Evolutionary conservation across 2,329 filamentous ascomycete genomes (phyloP), one percentile per base, ranked within the genome.

Genomic region (Ilyonectria mors-panacis): DNA sequence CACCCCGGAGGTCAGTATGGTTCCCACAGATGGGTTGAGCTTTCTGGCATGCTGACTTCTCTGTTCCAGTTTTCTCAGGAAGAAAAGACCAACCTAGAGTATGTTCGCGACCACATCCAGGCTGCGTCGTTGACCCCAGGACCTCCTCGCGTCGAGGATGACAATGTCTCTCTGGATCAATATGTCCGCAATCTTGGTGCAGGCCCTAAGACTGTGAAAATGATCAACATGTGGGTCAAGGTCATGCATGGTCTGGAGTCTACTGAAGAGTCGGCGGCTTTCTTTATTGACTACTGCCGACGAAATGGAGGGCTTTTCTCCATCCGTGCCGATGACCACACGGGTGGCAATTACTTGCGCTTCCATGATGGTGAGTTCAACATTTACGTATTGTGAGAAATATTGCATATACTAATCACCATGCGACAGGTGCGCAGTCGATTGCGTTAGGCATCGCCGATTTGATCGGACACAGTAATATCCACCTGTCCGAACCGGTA

Each of bases 201-300:
- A 0, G 42, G 70, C 0, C 72, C 76, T 2, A 80, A 76, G 59
- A 79, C 79, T 0, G 44, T 74, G 0, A 56, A 73, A 23, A 82
- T 81, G 77, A 70, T 80, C 19, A 82, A 80, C 13, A 61, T 81
- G 1, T 82, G 80, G 80, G 74, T 75, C 1, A 68, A 75, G 7
- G 80, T 78, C 3, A 82, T 82, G 80, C 78, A 81, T 10, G 80
- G 81, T 0, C 33, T 81, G 0, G 79, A 82, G 63, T 79, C 80
- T 0, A 79, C 70, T 1, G 71, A 82, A 37, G 75, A 81, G 45
- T 81, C 78, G 0, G 80, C 80, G 0, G 79, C 77, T 0, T 81
- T 70, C 67, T 81, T 82, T 51, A 79, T 82, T 23, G 79, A 81
- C 58, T 81, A 82, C 67, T 82, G 80, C 53, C 78, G 79, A 9